A percentile compares a stretch with the other conserved stretches of the same genome.
Conservation (phyloP, 495 filamentous ascomycete species). For the Penicillium bovifimosum region DNA sequence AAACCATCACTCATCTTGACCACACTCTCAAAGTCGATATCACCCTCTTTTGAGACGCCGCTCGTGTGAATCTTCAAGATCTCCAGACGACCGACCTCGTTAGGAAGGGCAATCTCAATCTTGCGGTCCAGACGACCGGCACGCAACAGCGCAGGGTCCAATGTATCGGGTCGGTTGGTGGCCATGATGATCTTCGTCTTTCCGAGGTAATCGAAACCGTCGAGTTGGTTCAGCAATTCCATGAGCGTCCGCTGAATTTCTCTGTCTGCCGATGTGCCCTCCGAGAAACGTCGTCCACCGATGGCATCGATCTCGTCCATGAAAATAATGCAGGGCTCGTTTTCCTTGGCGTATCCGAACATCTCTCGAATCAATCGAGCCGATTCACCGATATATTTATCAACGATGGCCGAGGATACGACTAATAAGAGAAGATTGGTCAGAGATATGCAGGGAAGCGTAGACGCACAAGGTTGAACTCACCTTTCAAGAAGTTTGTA, state of each 20-base stretch:
- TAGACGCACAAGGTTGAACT: slow-evolving; percentile 3
- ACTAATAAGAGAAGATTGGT: slow-evolving; percentile 48
- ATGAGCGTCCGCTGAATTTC: slow-evolving; percentile 99
- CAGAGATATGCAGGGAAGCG: slow-evolving; percentile 11
- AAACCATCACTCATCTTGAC: slow-evolving; percentile 99
- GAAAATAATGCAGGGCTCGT: slow-evolving; percentile 99
- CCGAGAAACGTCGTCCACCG: slow-evolving; percentile 93
- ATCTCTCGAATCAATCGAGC: slow-evolving; percentile 97
- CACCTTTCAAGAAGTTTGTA: slow-evolving; percentile 98
- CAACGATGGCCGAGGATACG: slow-evolving; percentile 98
- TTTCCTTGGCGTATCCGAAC: slow-evolving; percentile 99
- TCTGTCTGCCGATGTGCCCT: slow-evolving; percentile 95
- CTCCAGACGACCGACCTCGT: slow-evolving; percentile 94
- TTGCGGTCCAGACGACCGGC: slow-evolving; percentile 94
- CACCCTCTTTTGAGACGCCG: slow-evolving; percentile 80
- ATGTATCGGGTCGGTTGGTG: slow-evolving; percentile 95
- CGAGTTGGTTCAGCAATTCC: slow-evolving; percentile 98
- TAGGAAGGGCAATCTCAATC: slow-evolving; percentile 98
- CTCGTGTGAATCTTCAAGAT: slow-evolving; percentile 97
- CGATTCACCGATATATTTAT: slow-evolving; percentile 99
- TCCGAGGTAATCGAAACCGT: slow-evolving; percentile 98
- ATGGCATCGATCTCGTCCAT: slow-evolving; percentile 99
- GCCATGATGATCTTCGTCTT: slow-evolving; percentile 99
- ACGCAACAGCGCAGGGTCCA: slow-evolving; percentile 90
- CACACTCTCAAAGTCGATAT: slow-evolving; percentile 98